These are phyloP conservation scores for Tulasnella sp. DNA, from an alignment of 768 basidiomycete genomes.

Conservation along the genomic window DNA sequence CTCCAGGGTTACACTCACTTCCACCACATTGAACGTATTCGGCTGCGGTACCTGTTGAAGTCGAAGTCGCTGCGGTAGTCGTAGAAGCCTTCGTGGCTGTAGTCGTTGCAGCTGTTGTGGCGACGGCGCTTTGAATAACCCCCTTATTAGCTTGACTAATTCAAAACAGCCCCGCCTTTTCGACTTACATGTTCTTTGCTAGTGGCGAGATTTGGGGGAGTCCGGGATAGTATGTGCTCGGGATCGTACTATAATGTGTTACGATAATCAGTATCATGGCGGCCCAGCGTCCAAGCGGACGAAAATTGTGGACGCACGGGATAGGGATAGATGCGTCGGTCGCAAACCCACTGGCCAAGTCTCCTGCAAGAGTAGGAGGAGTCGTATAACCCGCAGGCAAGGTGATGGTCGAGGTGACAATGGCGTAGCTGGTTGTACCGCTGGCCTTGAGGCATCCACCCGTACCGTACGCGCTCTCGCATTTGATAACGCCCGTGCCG, in stretches of 20 bases:
- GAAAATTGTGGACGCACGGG: constrained; percentile 14
- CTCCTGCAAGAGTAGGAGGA: constrained; percentile 23
- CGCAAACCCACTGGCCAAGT: constrained; percentile 10
- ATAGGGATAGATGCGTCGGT: constrained; percentile 10
- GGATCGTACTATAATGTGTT: constrained; percentile 4
- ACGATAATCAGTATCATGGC: not conserved
- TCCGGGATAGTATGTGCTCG: constrained; percentile 13
- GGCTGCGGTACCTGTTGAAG: not conserved
- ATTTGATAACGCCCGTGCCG: constrained; percentile 23
- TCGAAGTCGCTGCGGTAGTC: not conserved
- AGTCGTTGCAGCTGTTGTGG: constrained; percentile 1
- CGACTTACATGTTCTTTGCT: constrained; percentile 5
- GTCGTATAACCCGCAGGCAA: constrained; percentile 25
- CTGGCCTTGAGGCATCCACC: constrained; percentile 24
- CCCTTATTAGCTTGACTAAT: no score
- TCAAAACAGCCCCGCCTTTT: no score
- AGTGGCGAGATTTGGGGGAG: constrained; percentile 1
- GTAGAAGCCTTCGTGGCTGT: not conserved
- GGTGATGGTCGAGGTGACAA: constrained; percentile 18
- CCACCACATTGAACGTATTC: constrained; percentile 7
- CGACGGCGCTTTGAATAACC: no score
- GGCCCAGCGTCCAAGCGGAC: not conserved
- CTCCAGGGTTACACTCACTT: no score
- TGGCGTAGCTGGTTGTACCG: constrained; percentile 22
- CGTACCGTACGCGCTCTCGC: constrained; percentile 26